Percentiles rank a stretch among this genome's conserved stretches.
phyloP scores from a whole-genome alignment of 1,139 yeast genomes.

The Debaryomycetaceae sp. region DNA sequence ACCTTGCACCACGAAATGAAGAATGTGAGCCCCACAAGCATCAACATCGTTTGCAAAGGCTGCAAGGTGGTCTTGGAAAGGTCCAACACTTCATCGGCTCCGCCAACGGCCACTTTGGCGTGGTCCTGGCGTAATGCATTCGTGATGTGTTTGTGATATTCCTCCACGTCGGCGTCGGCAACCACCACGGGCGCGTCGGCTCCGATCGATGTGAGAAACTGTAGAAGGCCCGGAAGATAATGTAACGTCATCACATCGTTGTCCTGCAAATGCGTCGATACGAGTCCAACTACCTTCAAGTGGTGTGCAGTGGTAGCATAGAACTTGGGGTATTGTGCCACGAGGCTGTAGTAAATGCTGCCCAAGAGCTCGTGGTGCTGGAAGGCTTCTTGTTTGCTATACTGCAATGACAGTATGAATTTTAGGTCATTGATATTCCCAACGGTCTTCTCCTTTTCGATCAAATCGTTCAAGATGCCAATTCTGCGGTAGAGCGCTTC shows the following conservation, averaged over 20 bases:
- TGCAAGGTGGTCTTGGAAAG: conserved; percentile 50
- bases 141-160: conserved; percentile 24
- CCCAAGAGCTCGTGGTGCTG: conserved; percentile 71
- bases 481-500: conserved; percentile 53
- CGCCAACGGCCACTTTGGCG: conserved; percentile 13
- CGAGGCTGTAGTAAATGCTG: conserved; percentile 53
- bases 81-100: conserved; percentile 31
- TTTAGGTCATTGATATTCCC: conserved; percentile 35
- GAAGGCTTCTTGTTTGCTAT: conserved; percentile 58
- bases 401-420: conserved; percentile 52
- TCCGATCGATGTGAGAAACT: conserved; percentile 30
- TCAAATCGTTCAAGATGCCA: conserved; percentile 52
- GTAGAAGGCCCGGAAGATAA: conserved; percentile 59
- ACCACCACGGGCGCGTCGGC: neutral
- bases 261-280: conserved; percentile 41
- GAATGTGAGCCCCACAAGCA: conserved; percentile 56
- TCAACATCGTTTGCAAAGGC: conserved; percentile 44
- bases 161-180: conserved; percentile 21
- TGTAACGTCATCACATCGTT: conserved; percentile 63
- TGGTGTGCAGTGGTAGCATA: conserved; percentile 32
- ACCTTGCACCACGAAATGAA: conserved; percentile 71
- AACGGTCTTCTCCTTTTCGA: conserved; percentile 59
- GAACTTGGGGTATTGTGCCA: conserved; percentile 31
- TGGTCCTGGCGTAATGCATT: conserved; percentile 19
- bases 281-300: conserved; percentile 23